Percentiles rank a stretch among this genome's conserved stretches.
Evolutionary conservation across 441 rosid species (phyloP).

Genomic region (Mallotus repandus): DNA sequence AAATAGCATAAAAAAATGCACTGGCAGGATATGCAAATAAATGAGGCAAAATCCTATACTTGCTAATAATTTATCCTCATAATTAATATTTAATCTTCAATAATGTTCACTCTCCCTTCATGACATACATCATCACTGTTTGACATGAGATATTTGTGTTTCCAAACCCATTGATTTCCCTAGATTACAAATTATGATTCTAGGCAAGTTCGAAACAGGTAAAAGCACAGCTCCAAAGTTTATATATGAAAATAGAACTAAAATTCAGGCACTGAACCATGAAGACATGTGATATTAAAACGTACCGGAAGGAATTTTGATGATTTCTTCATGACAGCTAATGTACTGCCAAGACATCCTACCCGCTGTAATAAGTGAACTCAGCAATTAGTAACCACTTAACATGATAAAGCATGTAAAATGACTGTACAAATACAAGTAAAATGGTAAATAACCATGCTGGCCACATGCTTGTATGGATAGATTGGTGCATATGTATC

Average conservation of each 20-base stretch:
- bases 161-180: neutral
- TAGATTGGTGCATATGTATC: neutral
- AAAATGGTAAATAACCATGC: too few relatives aligned
- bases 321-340: conserved; percentile 67
- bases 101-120: neutral
- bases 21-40: conserved; percentile 3
- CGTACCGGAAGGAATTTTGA: conserved; percentile 64
- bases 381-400: conserved; percentile 25
- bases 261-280: conserved; percentile 3
- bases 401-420: neutral
- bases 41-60: neutral
- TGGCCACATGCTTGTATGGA: neutral
- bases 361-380: conserved; percentile 45
- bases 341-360: conserved; percentile 70
- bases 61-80: conserved; percentile 6
- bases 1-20: neutral
- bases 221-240: neutral
- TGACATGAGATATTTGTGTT: neutral
- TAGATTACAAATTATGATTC: conserved; percentile 17
- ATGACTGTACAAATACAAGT: too few relatives aligned
- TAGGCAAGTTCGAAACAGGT: conserved; percentile 8
- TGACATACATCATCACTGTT: neutral
- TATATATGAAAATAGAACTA: conserved; percentile 11
- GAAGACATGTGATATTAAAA: conserved; percentile 12
- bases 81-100: neutral